phyloP scores from a whole-genome alignment of 768 basidiomycete genomes.

The Pleurotus ostreatus region DNA sequence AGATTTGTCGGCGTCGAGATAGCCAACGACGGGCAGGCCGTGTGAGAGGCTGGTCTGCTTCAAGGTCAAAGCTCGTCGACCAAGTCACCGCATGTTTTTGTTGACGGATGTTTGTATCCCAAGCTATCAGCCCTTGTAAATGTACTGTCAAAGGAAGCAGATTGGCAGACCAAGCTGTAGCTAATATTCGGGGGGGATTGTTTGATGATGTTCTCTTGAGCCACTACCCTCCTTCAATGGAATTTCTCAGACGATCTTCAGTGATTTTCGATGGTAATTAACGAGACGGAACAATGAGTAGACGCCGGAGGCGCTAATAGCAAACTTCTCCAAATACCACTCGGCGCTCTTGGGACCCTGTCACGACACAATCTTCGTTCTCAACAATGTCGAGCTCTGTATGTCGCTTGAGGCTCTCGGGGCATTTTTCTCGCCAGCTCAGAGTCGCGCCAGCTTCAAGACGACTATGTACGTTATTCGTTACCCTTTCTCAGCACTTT shows the following conservation, averaged over 20 bases:
- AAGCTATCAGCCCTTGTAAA: not conserved
- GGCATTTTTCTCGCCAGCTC: not conserved
- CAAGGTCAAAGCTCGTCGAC: conserved; percentile 15
- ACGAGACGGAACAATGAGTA: too few relatives aligned
- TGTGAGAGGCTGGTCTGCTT: conserved; percentile 14
- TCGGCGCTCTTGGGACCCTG: not conserved
- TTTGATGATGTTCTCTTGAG: too few relatives aligned
- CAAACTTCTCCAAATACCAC: too few relatives aligned
- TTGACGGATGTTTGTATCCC: conserved; percentile 31
- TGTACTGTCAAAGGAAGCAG: too few relatives aligned
- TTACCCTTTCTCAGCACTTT: not conserved
- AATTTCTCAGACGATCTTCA: too few relatives aligned
- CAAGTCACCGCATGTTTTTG: conserved; percentile 33
- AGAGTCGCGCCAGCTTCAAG: not conserved
- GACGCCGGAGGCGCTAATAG: too few relatives aligned
- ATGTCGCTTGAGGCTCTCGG: conserved; percentile 2
- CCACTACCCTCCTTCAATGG: too few relatives aligned
- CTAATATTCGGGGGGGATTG: too few relatives aligned
- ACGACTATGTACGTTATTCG: not conserved
- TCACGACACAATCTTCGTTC: conserved; percentile 3
- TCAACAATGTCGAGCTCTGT: conserved; percentile 5
- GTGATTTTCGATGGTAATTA: too few relatives aligned
- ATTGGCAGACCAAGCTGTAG: too few relatives aligned
- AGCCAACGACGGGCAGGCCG: conserved; percentile 12
- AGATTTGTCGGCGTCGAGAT: conserved; percentile 11